Evolutionary conservation across 768 basidiomycete genomes (phyloP).

Genomic region (Galerina sulciceps): DNA sequence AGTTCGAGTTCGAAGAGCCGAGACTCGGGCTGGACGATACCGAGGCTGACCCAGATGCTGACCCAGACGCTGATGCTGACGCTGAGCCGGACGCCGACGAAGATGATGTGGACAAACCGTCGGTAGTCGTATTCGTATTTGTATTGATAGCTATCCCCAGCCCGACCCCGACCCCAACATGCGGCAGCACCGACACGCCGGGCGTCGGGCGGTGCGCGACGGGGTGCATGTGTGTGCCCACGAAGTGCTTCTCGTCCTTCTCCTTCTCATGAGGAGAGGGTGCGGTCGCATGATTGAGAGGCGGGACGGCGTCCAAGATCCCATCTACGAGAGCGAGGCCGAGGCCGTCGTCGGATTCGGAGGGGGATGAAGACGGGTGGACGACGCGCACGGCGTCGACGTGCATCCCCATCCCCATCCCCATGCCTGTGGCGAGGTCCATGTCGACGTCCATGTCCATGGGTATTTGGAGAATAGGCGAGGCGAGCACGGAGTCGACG

Average conservation of each 20-base stretch:
- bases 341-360: background rate
- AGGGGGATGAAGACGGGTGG: background rate
- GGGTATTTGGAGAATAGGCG: slow-evolving; percentile 2
- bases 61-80: background rate
- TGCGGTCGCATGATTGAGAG: too few relatives aligned
- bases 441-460: background rate
- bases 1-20: background rate
- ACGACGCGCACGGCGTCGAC: slow-evolving; percentile 12
- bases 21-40: background rate
- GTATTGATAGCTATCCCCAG: too few relatives aligned
- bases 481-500: slow-evolving; percentile 12
- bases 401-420: too few relatives aligned
- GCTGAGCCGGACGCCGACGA: background rate
- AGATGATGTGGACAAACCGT: background rate
- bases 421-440: background rate
- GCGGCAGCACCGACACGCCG: background rate
- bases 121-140: too few relatives aligned
- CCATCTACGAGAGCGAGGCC: background rate
- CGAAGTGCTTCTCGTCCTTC: slow-evolving; percentile 31
- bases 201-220: slow-evolving; percentile 36
- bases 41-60: background rate
- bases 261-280: background rate
- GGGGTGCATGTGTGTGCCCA: slow-evolving; percentile 59
- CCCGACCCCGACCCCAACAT: background rate
- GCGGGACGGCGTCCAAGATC: background rate